Evolutionary conservation across 768 basidiomycete genomes (phyloP).

Genomic region (Mycena belliarum): DNA sequence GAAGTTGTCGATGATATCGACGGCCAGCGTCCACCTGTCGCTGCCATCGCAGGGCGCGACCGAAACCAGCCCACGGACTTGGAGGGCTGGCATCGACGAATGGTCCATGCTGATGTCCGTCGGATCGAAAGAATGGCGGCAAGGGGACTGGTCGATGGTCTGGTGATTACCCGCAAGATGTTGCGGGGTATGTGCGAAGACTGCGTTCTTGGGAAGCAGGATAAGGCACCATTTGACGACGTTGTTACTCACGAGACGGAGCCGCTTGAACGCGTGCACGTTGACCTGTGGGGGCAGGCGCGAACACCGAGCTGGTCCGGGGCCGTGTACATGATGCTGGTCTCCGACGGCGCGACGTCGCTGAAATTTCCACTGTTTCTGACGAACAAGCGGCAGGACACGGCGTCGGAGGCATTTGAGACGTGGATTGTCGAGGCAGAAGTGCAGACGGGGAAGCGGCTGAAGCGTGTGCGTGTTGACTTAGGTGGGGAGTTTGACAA

Average conservation of each 20-base stretch:
- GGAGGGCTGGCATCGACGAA: not conserved
- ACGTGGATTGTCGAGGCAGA: no score
- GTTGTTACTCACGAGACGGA: not conserved
- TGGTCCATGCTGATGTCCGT: not conserved
- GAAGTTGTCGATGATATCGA: not conserved
- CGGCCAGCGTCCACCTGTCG: not conserved
- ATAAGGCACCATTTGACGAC: not conserved
- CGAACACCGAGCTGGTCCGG: not conserved
- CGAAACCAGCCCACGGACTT: not conserved
- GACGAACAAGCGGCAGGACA: not conserved
- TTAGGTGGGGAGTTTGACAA: slow-evolving; percentile 29
- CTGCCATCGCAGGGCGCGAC: not conserved
- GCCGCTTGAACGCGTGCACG: not conserved
- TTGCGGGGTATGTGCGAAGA: no score
- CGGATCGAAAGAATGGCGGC: not conserved
- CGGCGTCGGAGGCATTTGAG: not conserved
- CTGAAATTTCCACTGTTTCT: not conserved
- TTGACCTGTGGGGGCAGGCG: not conserved
- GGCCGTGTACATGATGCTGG: not conserved
- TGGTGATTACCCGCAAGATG: not conserved
- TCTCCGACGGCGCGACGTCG: not conserved
- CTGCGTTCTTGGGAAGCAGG: not conserved
- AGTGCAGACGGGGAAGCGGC: slow-evolving; percentile 13
- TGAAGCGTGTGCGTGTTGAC: slow-evolving; percentile 23
- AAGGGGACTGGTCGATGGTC: not conserved